Base-by-base conservation (phyloP, 2,329 filamentous ascomycete species). In the Sporothrix dimorphospora region DNA sequence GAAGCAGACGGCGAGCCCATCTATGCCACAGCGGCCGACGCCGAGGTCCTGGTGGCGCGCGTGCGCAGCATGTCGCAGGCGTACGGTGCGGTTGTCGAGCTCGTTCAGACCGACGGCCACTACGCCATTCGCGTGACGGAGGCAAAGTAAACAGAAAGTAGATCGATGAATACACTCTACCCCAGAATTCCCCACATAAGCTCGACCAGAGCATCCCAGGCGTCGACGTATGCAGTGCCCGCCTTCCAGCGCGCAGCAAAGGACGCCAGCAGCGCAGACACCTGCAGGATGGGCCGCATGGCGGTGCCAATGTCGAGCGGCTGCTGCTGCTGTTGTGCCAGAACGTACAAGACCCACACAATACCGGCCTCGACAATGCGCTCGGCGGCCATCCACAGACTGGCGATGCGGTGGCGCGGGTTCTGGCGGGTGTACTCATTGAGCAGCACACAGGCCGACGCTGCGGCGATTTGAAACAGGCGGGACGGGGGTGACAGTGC, bases 241-340 rank as follows among this genome's bases (percentile, higher is more conserved):
- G 34, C 6, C 19, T 40, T 61, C 57, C 57, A 61, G 16, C 57
- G 57, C 19, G 57, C 30, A 12, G 57, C 30, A 61, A 61, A 61
- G 30, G 57, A 61, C 16, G 57, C 16, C 19, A 61, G 30, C 0
- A 61, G 57, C 3, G 30, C 30, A n/a, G 57, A 61, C 16, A 21
- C 57, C 4, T 61, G 57, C 9, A 61, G 57, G n/a, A 61, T 40
- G 34, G 57, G 57, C 57, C 57, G 30, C 57, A 61, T 61, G 27
- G 57, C 57, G 1, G 30, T 61, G 16, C 57, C 30, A 9, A 61
- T 3, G 19, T 61, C 57, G 16, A 61, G 57, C 11, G 19, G 57
- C 16, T 40, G 30, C 2, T 61, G 34, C 4, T 63, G 34, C 11
- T 63, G 57, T 40, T 63, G 34, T 1, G 57, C 34, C 34, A 63